Evolutionary conservation across 495 filamentous ascomycete species (phyloP), one percentile per base, ranked within the genome.

Genomic region (Penicillium coprophilum): DNA sequence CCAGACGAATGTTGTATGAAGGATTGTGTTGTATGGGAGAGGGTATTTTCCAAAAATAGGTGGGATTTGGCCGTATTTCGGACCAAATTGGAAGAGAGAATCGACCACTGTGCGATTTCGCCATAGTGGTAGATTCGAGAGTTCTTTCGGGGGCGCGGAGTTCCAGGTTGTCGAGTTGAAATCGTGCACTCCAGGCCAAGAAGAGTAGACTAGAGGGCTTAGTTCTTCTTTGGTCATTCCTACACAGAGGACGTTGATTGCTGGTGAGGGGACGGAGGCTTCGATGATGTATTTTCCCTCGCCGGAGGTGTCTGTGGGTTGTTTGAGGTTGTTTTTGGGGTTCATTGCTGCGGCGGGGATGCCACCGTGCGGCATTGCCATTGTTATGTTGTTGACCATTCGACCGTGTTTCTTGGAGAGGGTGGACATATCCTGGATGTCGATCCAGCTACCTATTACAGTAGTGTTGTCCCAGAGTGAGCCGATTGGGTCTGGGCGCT

Each of bases 361-460:
- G 2, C 86, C 85, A 3, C 82, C 76, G 54, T 91, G 88, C 0
- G 88, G 88, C 77, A 91, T 85, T 2, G 86, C 85, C 59, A 90
- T 79, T 0, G 85, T 89, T 39, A 91, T 80, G 61, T 91, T 91
- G 68, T 88, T 85, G 55, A 91, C 66, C 41, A 86, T 71, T 34
- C 87, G 74, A 0, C 60, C 53, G 58, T 80, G 66, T 28, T 69
- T 56, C 3, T 67, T 49, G 12, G 81, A 87, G 3, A 70, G 65
- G 5, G 67, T 65, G 1, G 69, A 72, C 30, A 83, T 75, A 53
- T 86, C 66, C 23, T 68, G 64, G 8, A 68, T 59, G 12, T 81
- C 71, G 46, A 89, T 82, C 86, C 86, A 90, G 34, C 74, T 72
- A 4, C 80, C 83, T 3, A 64, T 77, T 30, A 88, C 68, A 0